Evolutionary conservation across 2,329 filamentous ascomycete genomes (phyloP), one percentile per base, ranked within the genome.

Genomic region (Hymenoscyphus repandus): DNA sequence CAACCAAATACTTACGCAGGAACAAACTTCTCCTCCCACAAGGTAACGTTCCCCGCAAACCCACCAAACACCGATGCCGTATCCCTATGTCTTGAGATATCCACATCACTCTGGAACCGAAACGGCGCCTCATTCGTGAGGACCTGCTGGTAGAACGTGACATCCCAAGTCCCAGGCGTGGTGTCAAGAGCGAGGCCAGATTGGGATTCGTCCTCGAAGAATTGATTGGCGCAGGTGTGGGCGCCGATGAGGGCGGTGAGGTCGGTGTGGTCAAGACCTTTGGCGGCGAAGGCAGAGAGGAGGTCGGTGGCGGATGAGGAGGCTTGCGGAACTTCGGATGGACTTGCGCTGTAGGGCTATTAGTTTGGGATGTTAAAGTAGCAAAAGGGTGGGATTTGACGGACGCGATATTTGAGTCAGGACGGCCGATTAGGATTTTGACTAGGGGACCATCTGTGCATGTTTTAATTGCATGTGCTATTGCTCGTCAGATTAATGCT

Each of bases 171-270:
- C 5, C 31, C 43, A 5, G 43, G 43, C 7, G 31, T 37, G 15
- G 20, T 45, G 27, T 45, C 43, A 17, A 45, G 32, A 2, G 43
- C n/a, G 5, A 32, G 31, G 15, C 43, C 43, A 6, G 43, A 20
- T 37, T 45, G 22, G 27, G 32, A 37, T 34, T 34, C 31, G 32
- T 45, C 43, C 13, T 34, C 32, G 43, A 45, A 34, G 32, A 45
- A 45, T 27, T 45, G 43, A 32, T 45, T 45, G 12, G 43, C 43
- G 43, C 31, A 34, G 17, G 43, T 45, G 27, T 45, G 43, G n/a
- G 43, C 31, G 10, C 43, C 43, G 17, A 45, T 45, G 11, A 45
- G 9, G 3, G 43, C 43, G 6, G 43, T 45, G 18, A 45, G 43
- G 20, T 34, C 43, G 6, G 32, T 45, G 17, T 34, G 31, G 32